Base-by-base conservation (phyloP, 306 rosid genomes). In the Chamaecrista fasciculata region DNA sequence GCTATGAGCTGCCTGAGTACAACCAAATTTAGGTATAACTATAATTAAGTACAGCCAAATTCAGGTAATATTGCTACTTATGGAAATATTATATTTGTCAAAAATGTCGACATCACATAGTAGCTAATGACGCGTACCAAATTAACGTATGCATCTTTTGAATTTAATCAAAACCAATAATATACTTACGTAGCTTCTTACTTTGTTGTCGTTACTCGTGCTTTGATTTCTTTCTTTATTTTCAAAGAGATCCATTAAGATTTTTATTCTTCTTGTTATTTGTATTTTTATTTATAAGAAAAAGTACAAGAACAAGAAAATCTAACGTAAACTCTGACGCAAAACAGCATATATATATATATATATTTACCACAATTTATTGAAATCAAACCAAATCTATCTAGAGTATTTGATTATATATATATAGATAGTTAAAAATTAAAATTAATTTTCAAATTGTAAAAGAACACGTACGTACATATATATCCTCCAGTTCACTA, bases 321-420 rank as follows among this genome's bases (percentile, higher is more conserved):
- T 11, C 14, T 39, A 39, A 61, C 19, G 31, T 43, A 58, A 36
- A 63, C 23, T 76, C 77, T 58, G 71, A 77, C 81, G 72, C 37
- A 34, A 34, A 34, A 50, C 9, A 50, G 10, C 23, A 36, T 37
- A 21, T 14, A 2, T n/a, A n/a, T n/a, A n/a, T n/a, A n/a, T n/a
- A n/a, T n/a, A n/a, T n/a, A n/a, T n/a, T n/a, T n/a, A n/a, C n/a
- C n/a, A n/a, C n/a, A n/a, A n/a, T n/a, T n/a, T n/a, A n/a, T n/a
- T n/a, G n/a, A n/a, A n/a, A n/a, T n/a, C n/a, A n/a, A n/a, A n/a
- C n/a, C n/a, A n/a, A n/a, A n/a, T n/a, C n/a, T n/a, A n/a, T n/a
- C n/a, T n/a, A n/a, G n/a, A n/a, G n/a, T n/a, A n/a, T n/a, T n/a
- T n/a, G n/a, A n/a, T n/a, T n/a, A n/a, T n/a, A n/a, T n/a, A n/a